Base-by-base conservation (phyloP, 1,284 basidiomycete genomes). In the Pisolithus thermaeus region DNA sequence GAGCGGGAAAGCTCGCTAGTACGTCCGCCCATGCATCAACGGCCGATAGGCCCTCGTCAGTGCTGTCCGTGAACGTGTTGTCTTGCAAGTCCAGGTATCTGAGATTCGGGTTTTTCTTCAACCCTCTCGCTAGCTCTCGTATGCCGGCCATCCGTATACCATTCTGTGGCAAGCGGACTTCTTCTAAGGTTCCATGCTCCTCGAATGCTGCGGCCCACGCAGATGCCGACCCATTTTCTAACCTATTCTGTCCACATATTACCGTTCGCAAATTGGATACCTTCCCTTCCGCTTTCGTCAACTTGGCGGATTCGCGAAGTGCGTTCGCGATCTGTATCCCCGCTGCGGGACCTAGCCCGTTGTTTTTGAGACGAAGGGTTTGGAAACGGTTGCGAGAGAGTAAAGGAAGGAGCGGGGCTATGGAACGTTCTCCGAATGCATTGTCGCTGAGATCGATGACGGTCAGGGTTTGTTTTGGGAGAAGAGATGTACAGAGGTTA, bases 131-230 rank as follows among this genome's bases (percentile, higher is more conserved):
- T 42, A 99, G 80, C 14, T 83, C 80, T n/a, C 80, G 80, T 62
- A 97, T 90, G 7, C 97, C 96, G 56, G 89, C 87, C 87, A 92
- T 93, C 58, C 95, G 80, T 62, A 99, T 98, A 2, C 95, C 97
- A 64, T 99, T 98, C 75, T 99, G 95, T 38, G 90, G 91, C 85
- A 99, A 88, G 58, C 89, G 80, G 36, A 99, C 88, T 62, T 97
- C 92, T 46, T 76, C 75, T 23, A 99, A 78, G 9, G 80, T 81
- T 4, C 81, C 84, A 65, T 97, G 94, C 37, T 84, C 90, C 7
- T 83, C 83, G 59, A 96, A 97, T 1, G 95, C 95, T 45, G 84
- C 79, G 2, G 92, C 92, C 90, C 93, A 98, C 7, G 79, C 77
- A 1, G 74, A 61, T 0, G 96, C 91, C 2, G 87, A 90, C 39